Base-by-base conservation (phyloP, 805 yeast species). In the Candida verbasci region DNA sequence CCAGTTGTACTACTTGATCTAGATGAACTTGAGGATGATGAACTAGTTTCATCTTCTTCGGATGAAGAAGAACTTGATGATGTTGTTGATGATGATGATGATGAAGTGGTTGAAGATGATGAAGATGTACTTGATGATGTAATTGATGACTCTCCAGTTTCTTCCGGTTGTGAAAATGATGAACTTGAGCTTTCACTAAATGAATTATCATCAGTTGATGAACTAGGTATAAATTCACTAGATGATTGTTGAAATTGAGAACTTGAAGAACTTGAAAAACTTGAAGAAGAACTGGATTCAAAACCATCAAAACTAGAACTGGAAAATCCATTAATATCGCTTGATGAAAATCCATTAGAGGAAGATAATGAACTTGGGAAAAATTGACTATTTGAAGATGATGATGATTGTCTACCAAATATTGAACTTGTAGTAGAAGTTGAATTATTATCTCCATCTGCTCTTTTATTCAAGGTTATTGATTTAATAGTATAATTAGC, bases 371-470 rank as follows among this genome's bases (percentile, higher is more conserved):
- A 29, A 29, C 24, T 18, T 18, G 7, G 24, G 3, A 3, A 3
- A 29, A 29, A 29, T 5, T n/a, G 4, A n/a, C 6, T 4, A 18
- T 8, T n/a, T n/a, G 21, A 23, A 11, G 15, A 11, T 4, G 28
- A 23, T 3, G 28, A 15, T 9, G 22, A 5, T 6, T 17, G 16
- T 31, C 21, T 3, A n/a, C n/a, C n/a, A n/a, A n/a, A n/a, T 15
- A 24, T 14, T 10, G 27, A n/a, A 9, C 16, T 12, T 11, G 24
- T 11, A 17, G 39, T 29, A 24, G 39, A 17, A n/a, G n/a, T n/a
- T n/a, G n/a, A n/a, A n/a, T n/a, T n/a, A 16, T 35, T 35, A 30
- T 35, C 29, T 20, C 39, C 39, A 11, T 35, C 39, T 16, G 39
- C 39, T 24, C 39, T 34, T 27, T 34, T 34, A 12, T 6, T 20